A percentile compares a stretch with the other conserved stretches of the same genome.
These are phyloP conservation scores for Pleoardoris graminearum DNA, from an alignment of 2,329 filamentous ascomycete species.

Conservation along the genomic window DNA sequence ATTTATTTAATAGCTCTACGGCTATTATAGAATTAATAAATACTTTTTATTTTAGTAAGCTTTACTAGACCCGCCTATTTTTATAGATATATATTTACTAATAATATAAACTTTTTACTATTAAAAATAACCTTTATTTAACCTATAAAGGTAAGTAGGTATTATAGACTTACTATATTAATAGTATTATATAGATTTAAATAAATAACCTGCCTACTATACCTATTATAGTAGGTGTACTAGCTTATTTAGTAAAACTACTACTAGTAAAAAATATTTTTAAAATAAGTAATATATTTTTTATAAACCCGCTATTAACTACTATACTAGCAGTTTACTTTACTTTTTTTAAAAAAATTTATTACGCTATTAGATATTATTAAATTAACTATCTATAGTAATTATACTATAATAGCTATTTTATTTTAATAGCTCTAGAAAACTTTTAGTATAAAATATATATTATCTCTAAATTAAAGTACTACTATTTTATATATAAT, in stretches of 20 bases:
- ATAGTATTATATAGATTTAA: conserved; percentile 1
- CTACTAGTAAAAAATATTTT: no score
- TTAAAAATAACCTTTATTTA: conserved; percentile 5
- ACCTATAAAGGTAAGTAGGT: not conserved
- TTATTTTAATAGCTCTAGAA: not conserved
- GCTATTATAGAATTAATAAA: conserved; percentile 10
- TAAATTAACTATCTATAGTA: not conserved
- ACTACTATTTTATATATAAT: not conserved
- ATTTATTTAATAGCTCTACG: conserved; percentile 7
- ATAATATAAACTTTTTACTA: not conserved
- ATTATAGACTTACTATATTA: conserved; percentile 1
- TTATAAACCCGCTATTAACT: not conserved
- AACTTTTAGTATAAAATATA: not conserved
- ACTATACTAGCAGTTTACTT: not conserved
- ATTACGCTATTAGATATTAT: conserved; percentile 5
- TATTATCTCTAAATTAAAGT: not conserved
- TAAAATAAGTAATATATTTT: no score
- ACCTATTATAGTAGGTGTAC: no score
- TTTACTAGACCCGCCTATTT: conserved; percentile 10
- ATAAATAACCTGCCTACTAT: not conserved
- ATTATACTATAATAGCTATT: conserved; percentile 4
- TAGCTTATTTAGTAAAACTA: no score
- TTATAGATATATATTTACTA: conserved; percentile 2
- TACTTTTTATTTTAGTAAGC: conserved; percentile 11
- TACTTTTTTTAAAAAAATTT: conserved; percentile 4